Base-by-base conservation (phyloP, 192 early-diverging fungal genomes). In the Mortierella claussenii region DNA sequence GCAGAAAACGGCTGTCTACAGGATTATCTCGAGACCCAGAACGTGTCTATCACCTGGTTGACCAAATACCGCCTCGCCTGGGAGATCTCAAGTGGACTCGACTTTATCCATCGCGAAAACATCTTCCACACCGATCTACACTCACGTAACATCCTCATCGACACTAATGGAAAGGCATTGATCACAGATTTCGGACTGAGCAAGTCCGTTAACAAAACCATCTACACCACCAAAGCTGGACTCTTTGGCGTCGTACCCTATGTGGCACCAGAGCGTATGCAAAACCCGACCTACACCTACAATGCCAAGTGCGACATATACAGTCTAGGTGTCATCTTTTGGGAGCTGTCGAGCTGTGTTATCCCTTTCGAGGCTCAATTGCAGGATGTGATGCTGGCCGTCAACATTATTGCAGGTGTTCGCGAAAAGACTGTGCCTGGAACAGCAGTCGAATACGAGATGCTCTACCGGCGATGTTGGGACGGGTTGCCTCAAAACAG, bases 141-240 rank as follows among this genome's bases (percentile, higher is more conserved):
- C 57, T 65, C 73, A 9, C 65, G 80, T n/a, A 81, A 81, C 48
- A 81, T 81, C 47, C 56, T 81, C 24, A 78, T 81, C 44, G 80
- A 81, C 66, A 69, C 68, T 28, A 46, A 68, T 37, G 80, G 80
- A 12, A 75, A 69, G 31, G 73, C 80, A 9, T 40, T 81, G 60
- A 81, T 81, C 47, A 81, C 80, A 20, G 80, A 81, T 46, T 81
- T 81, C 36, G 80, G 80, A 10, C 62, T 81, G 20, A 78, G 73
- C 21, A 67, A 75, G 36, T 60, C 65, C 33, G 80, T 78, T 42
- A 65, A 76, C 50, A 68, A 68, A 12, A 69, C 69, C 50, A 73
- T 73, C 37, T 68, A 69, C 44, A 78, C 67, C 30, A 69, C 74
- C 30, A 76, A 76, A 44, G 73, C 73, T 28, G 62, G 65, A 59